Evolutionary conservation across 306 rosid species (phyloP).

Genomic region (Astragalus membranaceus): DNA sequence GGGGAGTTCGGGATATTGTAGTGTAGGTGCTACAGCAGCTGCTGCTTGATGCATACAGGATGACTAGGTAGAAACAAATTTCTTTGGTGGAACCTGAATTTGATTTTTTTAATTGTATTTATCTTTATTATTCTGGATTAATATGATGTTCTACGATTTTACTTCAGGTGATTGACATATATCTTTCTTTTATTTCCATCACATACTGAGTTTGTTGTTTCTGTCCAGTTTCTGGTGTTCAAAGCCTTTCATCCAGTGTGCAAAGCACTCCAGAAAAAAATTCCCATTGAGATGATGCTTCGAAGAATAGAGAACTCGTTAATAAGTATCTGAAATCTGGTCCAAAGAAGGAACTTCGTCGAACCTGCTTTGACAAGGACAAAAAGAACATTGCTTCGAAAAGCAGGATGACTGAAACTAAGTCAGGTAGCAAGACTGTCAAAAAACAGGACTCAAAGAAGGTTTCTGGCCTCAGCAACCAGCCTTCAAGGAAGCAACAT

Average conservation of each 20-base stretch:
- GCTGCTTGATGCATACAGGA: conserved; percentile 13
- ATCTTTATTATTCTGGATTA: not conserved
- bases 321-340: conserved; percentile 72
- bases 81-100: conserved; percentile 9
- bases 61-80: not conserved
- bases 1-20: not conserved
- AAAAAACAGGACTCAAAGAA: conserved; percentile 83
- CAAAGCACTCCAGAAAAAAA: conserved; percentile 82
- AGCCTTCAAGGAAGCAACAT: conserved; percentile 61
- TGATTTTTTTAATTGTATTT: not conserved
- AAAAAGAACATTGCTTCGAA: conserved; percentile 47
- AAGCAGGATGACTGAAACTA: conserved; percentile 53
- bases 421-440: conserved; percentile 43
- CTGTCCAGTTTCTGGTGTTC: conserved; percentile 62
- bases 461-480: conserved; percentile 50
- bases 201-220: conserved; percentile 15
- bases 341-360: conserved; percentile 63
- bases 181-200: conserved; percentile 15
- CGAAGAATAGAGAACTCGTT: conserved; percentile 67
- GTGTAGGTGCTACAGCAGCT: conserved; percentile 2
- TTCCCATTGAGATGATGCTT: conserved; percentile 73
- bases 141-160: not conserved
- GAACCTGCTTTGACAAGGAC: conserved; percentile 54
- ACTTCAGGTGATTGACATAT: not conserved
- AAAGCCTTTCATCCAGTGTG: conserved; percentile 73